Conservation (phyloP, 495 filamentous ascomycete genomes). For the Evernia prunastri region DNA sequence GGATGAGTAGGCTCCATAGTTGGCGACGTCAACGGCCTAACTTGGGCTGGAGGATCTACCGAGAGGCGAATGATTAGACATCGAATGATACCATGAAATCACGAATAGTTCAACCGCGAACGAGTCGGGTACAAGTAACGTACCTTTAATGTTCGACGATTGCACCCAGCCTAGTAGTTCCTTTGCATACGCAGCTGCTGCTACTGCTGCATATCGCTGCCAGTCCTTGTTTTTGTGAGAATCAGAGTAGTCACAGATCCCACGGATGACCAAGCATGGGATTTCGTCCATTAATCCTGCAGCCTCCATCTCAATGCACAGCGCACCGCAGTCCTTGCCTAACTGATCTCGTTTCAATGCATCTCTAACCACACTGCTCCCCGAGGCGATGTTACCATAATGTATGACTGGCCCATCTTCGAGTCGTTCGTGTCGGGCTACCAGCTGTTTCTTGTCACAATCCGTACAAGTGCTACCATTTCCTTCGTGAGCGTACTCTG, state of each 20-base stretch:
- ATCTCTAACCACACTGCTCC: slow-evolving; percentile 33
- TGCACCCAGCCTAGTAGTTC: slow-evolving; percentile 16
- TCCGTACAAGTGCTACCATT: too few relatives aligned
- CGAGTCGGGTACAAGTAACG: too few relatives aligned
- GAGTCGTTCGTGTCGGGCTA: too few relatives aligned
- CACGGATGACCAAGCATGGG: slow-evolving; percentile 37
- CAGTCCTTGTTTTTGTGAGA: slow-evolving; percentile 36
- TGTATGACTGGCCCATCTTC: slow-evolving; percentile 9
- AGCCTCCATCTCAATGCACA: slow-evolving; percentile 40
- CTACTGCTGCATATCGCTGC: slow-evolving; percentile 36
- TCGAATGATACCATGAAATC: too few relatives aligned
- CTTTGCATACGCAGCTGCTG: slow-evolving; percentile 35
- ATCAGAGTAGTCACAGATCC: slow-evolving; percentile 40
- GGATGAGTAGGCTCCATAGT: too few relatives aligned
- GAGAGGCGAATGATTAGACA: too few relatives aligned
- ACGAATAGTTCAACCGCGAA: too few relatives aligned
- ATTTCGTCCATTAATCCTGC: slow-evolving; percentile 37
- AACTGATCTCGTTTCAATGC: slow-evolving; percentile 30
- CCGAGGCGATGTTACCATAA: slow-evolving; percentile 35
- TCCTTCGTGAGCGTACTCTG: too few relatives aligned
- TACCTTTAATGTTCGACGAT: too few relatives aligned
- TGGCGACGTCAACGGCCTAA: too few relatives aligned
- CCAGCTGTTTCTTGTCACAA: too few relatives aligned
- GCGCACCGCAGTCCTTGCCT: slow-evolving; percentile 16
- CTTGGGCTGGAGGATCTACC: too few relatives aligned